Base-by-base conservation (phyloP, 495 filamentous ascomycete species). In the Podospora tetraspora region DNA sequence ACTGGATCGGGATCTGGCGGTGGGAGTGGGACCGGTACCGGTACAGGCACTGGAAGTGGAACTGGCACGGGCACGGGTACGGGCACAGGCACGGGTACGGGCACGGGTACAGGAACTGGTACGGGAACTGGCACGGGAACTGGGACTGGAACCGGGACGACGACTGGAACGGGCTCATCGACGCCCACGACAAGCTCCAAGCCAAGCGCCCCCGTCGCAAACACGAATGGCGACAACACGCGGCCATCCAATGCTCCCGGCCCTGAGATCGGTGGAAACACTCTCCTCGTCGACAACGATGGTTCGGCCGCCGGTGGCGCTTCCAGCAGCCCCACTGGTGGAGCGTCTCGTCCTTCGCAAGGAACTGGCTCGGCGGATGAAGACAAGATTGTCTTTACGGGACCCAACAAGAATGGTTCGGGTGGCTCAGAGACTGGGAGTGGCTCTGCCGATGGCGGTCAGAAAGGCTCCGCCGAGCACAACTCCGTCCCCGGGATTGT, bases 401-500 rank as follows among this genome's bases (percentile, higher is more conserved):
- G 34, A 43, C 34, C 34, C 8, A 56, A 57, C 8, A 56, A 57
- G 19, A 58, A 37, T n/a, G 59, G 56, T 7, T 56, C 56, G 1
- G 21, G 60, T 10, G 66, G 59, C 25, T 34, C 43, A n/a, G 19
- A 52, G 6, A 13, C 37, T 21, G 34, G 30, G 13, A 52, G n/a
- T 6, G 64, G 62, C 2, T 29, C 62, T n/a, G 63, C 57, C 19
- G 34, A 52, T 25, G 64, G 58, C 2, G 32, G 43, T 19, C n/a
- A 52, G 5, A n/a, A 52, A 52, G 43, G 43, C 43, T 52, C 59
- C 10, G 37, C 62, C 21, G 32, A 24, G 2, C 27, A 71, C 2
- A 72, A 66, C 57, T 63, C 72, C 2, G 13, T 73, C 11, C 66
- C 69, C 3, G 74, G 74, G 1, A 70, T 77, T 23, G 59, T 71